Percentiles rank a stretch among this genome's conserved stretches.
Conservation (phyloP, 768 basidiomycete species). For the Dendrothele bispora region DNA sequence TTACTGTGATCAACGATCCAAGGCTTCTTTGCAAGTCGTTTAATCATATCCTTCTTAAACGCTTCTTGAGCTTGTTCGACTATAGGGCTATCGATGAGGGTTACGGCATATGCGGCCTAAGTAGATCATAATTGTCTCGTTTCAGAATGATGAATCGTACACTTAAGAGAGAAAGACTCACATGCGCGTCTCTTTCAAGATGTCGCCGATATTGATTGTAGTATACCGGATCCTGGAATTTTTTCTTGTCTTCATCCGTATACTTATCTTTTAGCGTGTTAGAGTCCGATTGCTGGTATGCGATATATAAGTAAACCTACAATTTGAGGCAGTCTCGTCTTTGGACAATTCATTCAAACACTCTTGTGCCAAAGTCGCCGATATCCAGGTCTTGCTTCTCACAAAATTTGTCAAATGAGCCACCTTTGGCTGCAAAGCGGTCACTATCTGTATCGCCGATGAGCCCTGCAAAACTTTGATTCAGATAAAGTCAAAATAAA, state of each 20-base stretch:
- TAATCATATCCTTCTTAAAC: slow-evolving; percentile 46
- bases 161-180: too few relatives aligned
- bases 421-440: slow-evolving; percentile 55
- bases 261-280: slow-evolving; percentile 51
- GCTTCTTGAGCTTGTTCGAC: slow-evolving; percentile 32
- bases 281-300: too few relatives aligned
- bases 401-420: slow-evolving; percentile 53
- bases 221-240: slow-evolving; percentile 45
- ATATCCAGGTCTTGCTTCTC: slow-evolving; percentile 60
- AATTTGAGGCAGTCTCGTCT: slow-evolving; percentile 37
- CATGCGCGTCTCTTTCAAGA: slow-evolving; percentile 53
- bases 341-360: slow-evolving; percentile 38
- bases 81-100: slow-evolving; percentile 37
- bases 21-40: slow-evolving; percentile 54
- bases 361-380: slow-evolving; percentile 42
- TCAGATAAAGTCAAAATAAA: not conserved
- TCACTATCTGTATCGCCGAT: slow-evolving; percentile 60
- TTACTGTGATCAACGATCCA: slow-evolving; percentile 58
- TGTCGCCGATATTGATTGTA: slow-evolving; percentile 49
- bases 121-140: too few relatives aligned
- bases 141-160: too few relatives aligned
- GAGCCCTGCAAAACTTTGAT: slow-evolving; percentile 50
- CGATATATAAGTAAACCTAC: slow-evolving; percentile 35
- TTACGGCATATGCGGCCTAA: slow-evolving; percentile 42
- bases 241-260: slow-evolving; percentile 49